These are phyloP conservation scores for Fragaria ananassa DNA, from an alignment of 306 rosid genomes.

Conservation along the genomic window DNA sequence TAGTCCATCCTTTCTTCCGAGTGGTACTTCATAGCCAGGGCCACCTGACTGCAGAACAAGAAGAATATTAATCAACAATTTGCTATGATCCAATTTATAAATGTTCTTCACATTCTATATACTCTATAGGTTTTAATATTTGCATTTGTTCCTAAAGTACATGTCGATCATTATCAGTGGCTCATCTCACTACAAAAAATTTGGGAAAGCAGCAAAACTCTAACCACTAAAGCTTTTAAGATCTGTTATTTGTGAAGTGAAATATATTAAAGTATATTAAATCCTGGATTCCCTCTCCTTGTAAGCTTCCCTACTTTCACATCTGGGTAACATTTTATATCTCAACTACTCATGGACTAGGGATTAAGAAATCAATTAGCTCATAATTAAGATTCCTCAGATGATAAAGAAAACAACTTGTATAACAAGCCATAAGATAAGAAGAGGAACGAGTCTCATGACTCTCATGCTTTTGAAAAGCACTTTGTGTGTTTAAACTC, in stretches of 20 bases:
- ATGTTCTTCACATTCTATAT: neutral
- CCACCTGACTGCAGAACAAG: constrained; percentile 58
- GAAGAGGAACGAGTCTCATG: neutral
- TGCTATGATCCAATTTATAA: neutral
- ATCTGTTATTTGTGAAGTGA: neutral
- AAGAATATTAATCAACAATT: neutral
- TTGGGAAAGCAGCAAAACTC: neutral
- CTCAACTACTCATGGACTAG: neutral
- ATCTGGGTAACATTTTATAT: neutral
- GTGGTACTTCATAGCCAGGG: constrained; percentile 50
- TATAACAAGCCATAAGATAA: neutral
- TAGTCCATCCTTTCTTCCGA: constrained; percentile 58
- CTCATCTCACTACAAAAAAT: neutral
- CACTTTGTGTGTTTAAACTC: neutral
- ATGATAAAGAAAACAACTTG: neutral
- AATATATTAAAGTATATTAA: neutral
- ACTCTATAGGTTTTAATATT: neutral
- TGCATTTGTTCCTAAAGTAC: neutral
- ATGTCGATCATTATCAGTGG: neutral
- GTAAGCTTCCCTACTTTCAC: neutral
- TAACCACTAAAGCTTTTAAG: neutral
- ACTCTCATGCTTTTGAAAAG: neutral
- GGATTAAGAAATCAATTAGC: neutral
- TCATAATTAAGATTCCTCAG: neutral
- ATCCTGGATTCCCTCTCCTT: neutral